A percentile compares a stretch with the other conserved stretches of the same genome.
Conservation (phyloP, 2,329 filamentous ascomycete species). For the Madurella fahalii region DNA sequence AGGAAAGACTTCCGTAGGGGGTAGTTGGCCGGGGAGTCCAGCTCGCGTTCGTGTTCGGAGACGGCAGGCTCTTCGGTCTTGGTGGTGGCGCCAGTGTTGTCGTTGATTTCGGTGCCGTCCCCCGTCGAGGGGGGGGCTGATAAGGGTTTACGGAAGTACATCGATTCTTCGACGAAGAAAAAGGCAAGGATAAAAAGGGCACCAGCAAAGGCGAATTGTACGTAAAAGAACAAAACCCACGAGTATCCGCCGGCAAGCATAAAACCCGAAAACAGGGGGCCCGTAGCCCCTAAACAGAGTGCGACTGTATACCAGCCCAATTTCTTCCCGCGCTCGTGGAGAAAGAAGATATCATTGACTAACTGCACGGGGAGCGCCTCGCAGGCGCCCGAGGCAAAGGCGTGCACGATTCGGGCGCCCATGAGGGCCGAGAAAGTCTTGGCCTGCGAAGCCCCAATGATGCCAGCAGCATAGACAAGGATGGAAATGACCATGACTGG, state of each 20-base stretch:
- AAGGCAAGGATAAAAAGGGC: constrained; percentile 31
- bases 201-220: constrained; percentile 49
- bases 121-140: neutral
- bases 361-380: constrained; percentile 44
- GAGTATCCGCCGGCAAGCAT: constrained; percentile 56
- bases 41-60: constrained; percentile 9
- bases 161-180: constrained; percentile 34
- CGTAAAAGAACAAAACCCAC: constrained; percentile 60
- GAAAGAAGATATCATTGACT: constrained; percentile 44
- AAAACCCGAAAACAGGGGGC: constrained; percentile 56
- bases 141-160: constrained; percentile 25
- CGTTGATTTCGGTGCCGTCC: constrained; percentile 1
- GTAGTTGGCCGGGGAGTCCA: constrained; percentile 15
- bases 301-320: constrained; percentile 58
- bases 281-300: constrained; percentile 52
- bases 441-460: constrained; percentile 37
- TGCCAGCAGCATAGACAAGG: constrained; percentile 37
- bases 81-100: neutral
- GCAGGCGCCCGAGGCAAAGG: constrained; percentile 41
- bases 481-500: constrained; percentile 42
- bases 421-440: constrained; percentile 36
- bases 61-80: neutral
- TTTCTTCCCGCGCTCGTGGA: constrained; percentile 47
- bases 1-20: constrained; percentile 40
- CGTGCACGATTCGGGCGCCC: constrained; percentile 37